Conservation (phyloP, 352 stramenopile species). For the Pythium aristosporum region DNA sequence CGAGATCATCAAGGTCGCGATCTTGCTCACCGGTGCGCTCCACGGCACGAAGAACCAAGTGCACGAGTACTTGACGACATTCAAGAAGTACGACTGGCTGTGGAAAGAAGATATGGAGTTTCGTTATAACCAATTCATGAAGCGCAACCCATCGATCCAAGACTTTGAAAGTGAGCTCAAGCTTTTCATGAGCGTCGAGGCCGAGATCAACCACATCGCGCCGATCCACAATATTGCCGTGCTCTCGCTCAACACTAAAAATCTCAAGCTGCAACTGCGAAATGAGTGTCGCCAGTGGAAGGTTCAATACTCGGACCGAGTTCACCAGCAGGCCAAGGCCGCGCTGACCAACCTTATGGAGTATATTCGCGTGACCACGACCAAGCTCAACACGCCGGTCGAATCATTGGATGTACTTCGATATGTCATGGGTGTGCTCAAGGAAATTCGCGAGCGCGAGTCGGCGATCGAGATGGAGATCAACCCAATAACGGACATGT, state of each 20-base stretch:
- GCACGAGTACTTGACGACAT: slow-evolving; percentile 95
- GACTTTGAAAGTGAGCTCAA: slow-evolving; percentile 97
- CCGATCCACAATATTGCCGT: slow-evolving; percentile 96
- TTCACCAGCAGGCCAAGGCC: slow-evolving; percentile 90
- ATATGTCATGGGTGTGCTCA: slow-evolving; percentile 97
- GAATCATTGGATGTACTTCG: slow-evolving; percentile 96
- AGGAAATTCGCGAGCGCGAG: slow-evolving; percentile 95
- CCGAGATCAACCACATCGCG: slow-evolving; percentile 87
- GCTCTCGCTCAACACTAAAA: slow-evolving; percentile 95
- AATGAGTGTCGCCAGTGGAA: slow-evolving; percentile 97
- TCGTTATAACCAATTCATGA: slow-evolving; percentile 94
- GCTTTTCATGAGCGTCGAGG: slow-evolving; percentile 93
- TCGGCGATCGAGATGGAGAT: slow-evolving; percentile 99
- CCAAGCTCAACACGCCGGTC: slow-evolving; percentile 92
- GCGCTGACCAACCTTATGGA: slow-evolving; percentile 94
- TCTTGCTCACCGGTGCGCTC: slow-evolving; percentile 96
- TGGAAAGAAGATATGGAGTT: slow-evolving; percentile 98
- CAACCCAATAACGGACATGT: slow-evolving; percentile 98
- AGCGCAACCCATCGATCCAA: slow-evolving; percentile 92
- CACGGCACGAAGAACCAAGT: slow-evolving; percentile 97
- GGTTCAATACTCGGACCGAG: slow-evolving; percentile 95
- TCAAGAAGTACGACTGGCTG: slow-evolving; percentile 96
- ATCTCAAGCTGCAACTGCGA: slow-evolving; percentile 96
- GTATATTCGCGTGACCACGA: slow-evolving; percentile 94
- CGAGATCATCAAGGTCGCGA: slow-evolving; percentile 96